Evolutionary conservation across 441 rosid species (phyloP).

Genomic region (Jatropha podagrica): DNA sequence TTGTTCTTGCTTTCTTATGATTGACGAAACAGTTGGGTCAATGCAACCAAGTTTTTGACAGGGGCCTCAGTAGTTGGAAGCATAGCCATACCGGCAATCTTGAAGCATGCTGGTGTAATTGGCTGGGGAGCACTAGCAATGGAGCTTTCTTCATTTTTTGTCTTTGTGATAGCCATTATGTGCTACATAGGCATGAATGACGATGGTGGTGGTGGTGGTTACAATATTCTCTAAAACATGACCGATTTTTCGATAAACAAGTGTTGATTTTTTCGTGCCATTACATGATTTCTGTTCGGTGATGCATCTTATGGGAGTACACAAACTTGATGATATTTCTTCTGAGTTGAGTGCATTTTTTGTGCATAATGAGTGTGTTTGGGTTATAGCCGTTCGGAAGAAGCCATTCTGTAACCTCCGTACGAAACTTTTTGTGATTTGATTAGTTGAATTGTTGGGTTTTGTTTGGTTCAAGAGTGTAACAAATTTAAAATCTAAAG

Average conservation of each 20-base stretch:
- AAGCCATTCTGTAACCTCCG: background rate
- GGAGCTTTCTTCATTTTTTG: slow-evolving; percentile 75
- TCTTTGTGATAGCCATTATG: slow-evolving; percentile 69
- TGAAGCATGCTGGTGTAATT: slow-evolving; percentile 88
- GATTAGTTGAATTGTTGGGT: background rate
- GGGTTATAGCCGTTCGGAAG: background rate
- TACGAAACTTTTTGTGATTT: background rate
- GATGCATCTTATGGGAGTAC: background rate
- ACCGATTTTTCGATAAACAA: slow-evolving; percentile 6
- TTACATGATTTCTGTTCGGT: background rate
- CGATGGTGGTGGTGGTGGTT: slow-evolving; percentile 50
- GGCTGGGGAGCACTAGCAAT: slow-evolving; percentile 91
- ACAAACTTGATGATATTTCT: background rate
- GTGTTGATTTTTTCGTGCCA: slow-evolving; percentile 9
- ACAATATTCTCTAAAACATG: slow-evolving; percentile 46
- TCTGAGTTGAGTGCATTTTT: background rate
- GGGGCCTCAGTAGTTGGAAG: slow-evolving; percentile 95
- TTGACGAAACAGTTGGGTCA: slow-evolving; percentile 61
- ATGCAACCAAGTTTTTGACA: slow-evolving; percentile 85
- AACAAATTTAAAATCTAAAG: background rate
- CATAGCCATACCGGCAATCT: slow-evolving; percentile 83
- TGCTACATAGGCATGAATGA: slow-evolving; percentile 51
- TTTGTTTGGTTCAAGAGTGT: background rate
- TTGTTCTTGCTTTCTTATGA: slow-evolving; percentile 7
- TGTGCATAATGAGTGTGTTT: background rate